Evolutionary conservation across 495 filamentous ascomycete genomes (phyloP).

Genomic region (Aspergillus bertholletiae): DNA sequence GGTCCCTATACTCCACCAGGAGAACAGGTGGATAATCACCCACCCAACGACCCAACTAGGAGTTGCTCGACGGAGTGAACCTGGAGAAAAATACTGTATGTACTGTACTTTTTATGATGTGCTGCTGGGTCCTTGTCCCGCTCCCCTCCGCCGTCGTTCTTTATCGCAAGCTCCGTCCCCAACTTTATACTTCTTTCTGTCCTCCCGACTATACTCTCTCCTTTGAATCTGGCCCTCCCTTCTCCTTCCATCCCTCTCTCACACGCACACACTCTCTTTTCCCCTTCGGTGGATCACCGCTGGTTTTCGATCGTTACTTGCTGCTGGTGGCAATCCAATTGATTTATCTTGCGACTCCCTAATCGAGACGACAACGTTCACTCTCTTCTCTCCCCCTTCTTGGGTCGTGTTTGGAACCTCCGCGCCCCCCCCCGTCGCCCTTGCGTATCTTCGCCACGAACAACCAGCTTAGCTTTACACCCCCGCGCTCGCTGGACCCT

Average conservation of each 20-base stretch:
- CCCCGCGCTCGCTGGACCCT: constrained; percentile 1
- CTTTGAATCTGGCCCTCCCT: constrained; percentile 14
- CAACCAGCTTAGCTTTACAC: constrained; percentile 4
- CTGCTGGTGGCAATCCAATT: constrained; percentile 30
- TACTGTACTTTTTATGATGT: not conserved
- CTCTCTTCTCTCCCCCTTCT: constrained; percentile 19
- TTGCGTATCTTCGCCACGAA: constrained; percentile 27
- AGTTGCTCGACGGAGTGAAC: not conserved
- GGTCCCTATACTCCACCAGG: not conserved
- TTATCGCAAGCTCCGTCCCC: constrained; percentile 8
- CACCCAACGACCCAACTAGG: not conserved
- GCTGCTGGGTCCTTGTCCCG: constrained; percentile 1
- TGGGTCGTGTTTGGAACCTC: constrained; percentile 13
- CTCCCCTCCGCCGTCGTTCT: constrained; percentile 3
- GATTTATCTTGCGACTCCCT: constrained; percentile 8
- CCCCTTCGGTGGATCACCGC: constrained; percentile 10
- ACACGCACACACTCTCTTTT: not conserved
- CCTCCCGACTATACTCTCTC: constrained; percentile 16
- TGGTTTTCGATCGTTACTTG: constrained; percentile 12
- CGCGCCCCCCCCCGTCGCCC: constrained; percentile 18
- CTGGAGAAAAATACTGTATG: not conserved
- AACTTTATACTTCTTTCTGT: constrained; percentile 18
- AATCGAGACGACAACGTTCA: constrained; percentile 1
- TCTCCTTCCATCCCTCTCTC: constrained; percentile 17
- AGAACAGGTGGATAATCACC: constrained; percentile 5